Evolutionary conservation across 2,329 filamentous ascomycete species (phyloP).

Genomic region (Diaporthe vaccinii): DNA sequence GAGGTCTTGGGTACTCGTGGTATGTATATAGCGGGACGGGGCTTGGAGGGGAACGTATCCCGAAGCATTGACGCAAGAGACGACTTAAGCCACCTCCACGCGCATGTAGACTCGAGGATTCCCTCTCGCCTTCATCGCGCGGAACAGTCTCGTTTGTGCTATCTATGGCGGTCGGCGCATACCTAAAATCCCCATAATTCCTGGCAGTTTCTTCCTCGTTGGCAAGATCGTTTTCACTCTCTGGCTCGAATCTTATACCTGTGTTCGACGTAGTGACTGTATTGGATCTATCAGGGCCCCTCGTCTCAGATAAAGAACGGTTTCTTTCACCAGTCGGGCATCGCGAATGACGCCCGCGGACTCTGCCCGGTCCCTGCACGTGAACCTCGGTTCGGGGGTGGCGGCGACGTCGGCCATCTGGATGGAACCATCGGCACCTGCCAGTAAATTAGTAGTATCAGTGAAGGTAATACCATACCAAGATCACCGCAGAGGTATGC

Average conservation of each 20-base stretch:
- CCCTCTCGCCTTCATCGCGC: too few relatives aligned
- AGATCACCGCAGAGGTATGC: not conserved
- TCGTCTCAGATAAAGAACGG: not conserved
- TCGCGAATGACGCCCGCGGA: not conserved
- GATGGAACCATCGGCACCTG: constrained; percentile 17
- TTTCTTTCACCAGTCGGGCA: not conserved
- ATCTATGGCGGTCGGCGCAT: too few relatives aligned
- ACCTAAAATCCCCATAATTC: too few relatives aligned
- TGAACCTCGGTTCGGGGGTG: constrained; percentile 7
- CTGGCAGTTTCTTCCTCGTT: not conserved
- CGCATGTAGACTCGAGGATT: not conserved
- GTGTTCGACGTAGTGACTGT: not conserved
- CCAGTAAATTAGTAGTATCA: not conserved
- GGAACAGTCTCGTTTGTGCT: not conserved
- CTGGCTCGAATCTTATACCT: too few relatives aligned
- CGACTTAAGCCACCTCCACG: constrained; percentile 8
- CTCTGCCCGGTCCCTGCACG: not conserved
- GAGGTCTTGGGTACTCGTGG: not conserved
- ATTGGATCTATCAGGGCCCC: not conserved
- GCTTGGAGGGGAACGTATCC: not conserved
- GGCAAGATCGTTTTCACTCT: not conserved
- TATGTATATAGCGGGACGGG: not conserved
- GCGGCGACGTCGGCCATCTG: not conserved
- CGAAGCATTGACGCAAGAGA: constrained; percentile 4
- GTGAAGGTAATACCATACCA: accelerated